These are phyloP conservation scores for Periconia sp. DNA, from an alignment of 2,329 filamentous ascomycete species.

Conservation along the genomic window DNA sequence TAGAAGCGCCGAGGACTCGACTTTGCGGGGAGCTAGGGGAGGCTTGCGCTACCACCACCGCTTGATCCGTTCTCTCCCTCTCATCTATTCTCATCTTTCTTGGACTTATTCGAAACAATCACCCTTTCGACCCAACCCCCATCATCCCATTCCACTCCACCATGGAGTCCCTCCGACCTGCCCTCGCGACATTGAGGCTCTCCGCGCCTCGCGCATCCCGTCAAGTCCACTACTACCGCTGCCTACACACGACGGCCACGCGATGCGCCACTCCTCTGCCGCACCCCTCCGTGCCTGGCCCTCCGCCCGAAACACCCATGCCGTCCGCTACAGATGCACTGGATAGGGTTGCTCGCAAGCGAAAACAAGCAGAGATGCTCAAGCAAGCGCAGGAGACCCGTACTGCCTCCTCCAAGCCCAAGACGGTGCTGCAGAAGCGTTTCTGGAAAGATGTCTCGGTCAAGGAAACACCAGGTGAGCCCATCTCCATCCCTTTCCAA, in stretches of 20 bases:
- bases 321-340: constrained; percentile 51
- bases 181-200: constrained; percentile 21
- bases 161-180: constrained; percentile 36
- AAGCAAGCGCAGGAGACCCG: constrained; percentile 49
- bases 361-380: constrained; percentile 54
- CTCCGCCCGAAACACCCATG: constrained; percentile 60
- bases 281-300: constrained; percentile 59
- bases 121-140: too few relatives aligned
- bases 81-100: too few relatives aligned
- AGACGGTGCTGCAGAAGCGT: constrained; percentile 63
- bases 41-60: too few relatives aligned
- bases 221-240: constrained; percentile 28
- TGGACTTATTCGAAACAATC: background rate
- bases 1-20: constrained; percentile 1
- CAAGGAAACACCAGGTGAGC: constrained; percentile 58
- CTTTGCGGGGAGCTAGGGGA: too few relatives aligned
- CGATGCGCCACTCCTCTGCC: constrained; percentile 58
- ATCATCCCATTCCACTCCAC: background rate
- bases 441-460: constrained; percentile 89
- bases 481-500: constrained; percentile 20
- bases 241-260: constrained; percentile 46
- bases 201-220: constrained; percentile 16
- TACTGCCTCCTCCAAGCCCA: constrained; percentile 47
- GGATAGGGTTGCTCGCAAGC: constrained; percentile 51
- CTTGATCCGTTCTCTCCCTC: too few relatives aligned